These are phyloP conservation scores for Exophiala lecanii-corni DNA, from an alignment of 2,329 filamentous ascomycete genomes.

Conservation along the genomic window DNA sequence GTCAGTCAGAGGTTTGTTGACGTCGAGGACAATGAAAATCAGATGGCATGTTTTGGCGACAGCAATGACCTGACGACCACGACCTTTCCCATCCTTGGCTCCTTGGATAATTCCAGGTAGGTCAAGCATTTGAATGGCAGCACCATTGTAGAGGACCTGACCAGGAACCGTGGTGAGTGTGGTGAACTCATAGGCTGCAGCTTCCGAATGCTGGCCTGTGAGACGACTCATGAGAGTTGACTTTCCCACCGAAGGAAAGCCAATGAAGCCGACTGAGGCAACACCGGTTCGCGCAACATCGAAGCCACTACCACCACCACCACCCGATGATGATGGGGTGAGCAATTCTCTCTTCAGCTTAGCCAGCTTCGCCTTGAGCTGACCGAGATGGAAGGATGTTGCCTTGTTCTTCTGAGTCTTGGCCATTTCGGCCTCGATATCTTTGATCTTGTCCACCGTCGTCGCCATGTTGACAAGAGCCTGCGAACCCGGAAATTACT, in stretches of 20 bases:
- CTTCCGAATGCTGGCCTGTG: constrained; percentile 96
- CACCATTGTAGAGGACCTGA: constrained; percentile 93
- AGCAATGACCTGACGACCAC: constrained; percentile 96
- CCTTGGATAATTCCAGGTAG: constrained; percentile 98
- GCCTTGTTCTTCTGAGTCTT: constrained; percentile 96
- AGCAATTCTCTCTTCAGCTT: constrained; percentile 96
- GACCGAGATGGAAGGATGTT: constrained; percentile 85
- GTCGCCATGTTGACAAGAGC: constrained; percentile 71
- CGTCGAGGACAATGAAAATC: constrained; percentile 97
- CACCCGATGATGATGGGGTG: constrained; percentile 72
- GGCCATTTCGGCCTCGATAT: constrained; percentile 97
- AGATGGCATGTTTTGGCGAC: constrained; percentile 98
- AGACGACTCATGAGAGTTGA: constrained; percentile 93
- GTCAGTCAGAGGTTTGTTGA: constrained; percentile 96
- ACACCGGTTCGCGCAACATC: constrained; percentile 97
- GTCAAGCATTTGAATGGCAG: constrained; percentile 97
- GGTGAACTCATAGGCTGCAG: constrained; percentile 96
- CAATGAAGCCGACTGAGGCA: constrained; percentile 94
- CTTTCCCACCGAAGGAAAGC: constrained; percentile 96
- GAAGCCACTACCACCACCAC: constrained; percentile 84
- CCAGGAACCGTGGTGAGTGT: constrained; percentile 96
- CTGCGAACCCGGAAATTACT: background rate
- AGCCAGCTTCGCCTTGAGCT: constrained; percentile 95
- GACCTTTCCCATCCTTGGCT: constrained; percentile 95
- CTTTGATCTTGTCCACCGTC: constrained; percentile 98